A percentile compares a stretch with the other conserved stretches of the same genome.
Evolutionary conservation across 2,329 filamentous ascomycete species (phyloP).

Genomic region (Hawksworthiomyces lignivorus): DNA sequence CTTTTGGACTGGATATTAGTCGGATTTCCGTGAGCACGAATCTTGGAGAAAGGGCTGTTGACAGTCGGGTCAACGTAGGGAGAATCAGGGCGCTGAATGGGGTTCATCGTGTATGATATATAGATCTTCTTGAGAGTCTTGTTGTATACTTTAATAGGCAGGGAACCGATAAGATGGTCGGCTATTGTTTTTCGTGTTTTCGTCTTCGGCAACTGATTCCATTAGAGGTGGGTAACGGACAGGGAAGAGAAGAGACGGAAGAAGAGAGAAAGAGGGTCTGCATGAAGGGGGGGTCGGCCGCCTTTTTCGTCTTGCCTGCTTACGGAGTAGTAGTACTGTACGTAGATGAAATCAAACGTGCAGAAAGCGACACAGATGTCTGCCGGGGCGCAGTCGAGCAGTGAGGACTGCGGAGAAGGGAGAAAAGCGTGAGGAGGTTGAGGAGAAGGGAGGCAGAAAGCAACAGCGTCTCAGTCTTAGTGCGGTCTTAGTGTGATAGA

Average conservation of each 20-base stretch:
- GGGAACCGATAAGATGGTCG: constrained; percentile 1
- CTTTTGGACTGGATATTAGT: constrained; percentile 20
- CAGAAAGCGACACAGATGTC: no score
- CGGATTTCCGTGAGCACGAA: constrained; percentile 26
- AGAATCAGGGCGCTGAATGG: constrained; percentile 35
- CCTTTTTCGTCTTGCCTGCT: not conserved
- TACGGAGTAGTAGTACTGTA: not conserved
- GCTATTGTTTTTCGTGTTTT: constrained; percentile 9
- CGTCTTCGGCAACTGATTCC: constrained; percentile 7
- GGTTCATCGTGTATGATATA: constrained; percentile 30
- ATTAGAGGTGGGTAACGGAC: not conserved
- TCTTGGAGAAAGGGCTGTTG: constrained; percentile 35
- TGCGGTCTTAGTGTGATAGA: no score
- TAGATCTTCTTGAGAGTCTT: no score
- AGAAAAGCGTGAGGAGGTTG: not conserved
- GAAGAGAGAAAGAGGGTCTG: not conserved
- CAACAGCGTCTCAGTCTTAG: no score
- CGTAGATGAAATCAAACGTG: no score
- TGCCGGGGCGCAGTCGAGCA: no score
- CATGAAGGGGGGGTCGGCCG: not conserved
- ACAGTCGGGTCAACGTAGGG: constrained; percentile 36
- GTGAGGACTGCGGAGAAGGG: no score
- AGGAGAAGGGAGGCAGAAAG: not conserved
- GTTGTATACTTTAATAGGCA: no score
- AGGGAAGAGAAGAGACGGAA: not conserved